Evolutionary conservation across 257 asterid species (phyloP).

Genomic region (Eucommia ulmoides): DNA sequence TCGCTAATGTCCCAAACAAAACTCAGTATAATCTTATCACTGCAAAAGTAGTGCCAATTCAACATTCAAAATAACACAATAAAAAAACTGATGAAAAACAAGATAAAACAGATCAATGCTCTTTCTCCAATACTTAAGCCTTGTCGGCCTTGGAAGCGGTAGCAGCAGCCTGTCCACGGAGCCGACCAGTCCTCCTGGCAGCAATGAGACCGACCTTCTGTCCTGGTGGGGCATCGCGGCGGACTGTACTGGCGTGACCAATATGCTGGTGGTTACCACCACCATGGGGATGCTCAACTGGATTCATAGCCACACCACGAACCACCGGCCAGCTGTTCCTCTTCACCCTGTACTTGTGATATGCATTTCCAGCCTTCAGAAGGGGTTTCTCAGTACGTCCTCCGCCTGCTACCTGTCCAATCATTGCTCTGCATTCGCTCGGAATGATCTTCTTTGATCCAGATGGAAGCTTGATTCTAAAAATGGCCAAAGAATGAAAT

Average conservation of each 20-base stretch:
- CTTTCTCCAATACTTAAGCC: no score
- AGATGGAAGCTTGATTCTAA: slow-evolving; percentile 67
- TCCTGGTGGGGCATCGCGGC: slow-evolving; percentile 81
- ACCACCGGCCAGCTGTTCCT: slow-evolving; percentile 77
- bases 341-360: slow-evolving; percentile 67
- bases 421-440: slow-evolving; percentile 75
- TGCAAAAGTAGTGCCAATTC: no score
- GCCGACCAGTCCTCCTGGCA: slow-evolving; percentile 78
- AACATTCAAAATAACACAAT: no score
- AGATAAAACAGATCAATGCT: no score
- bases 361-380: slow-evolving; percentile 69
- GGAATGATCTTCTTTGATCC: slow-evolving; percentile 75
- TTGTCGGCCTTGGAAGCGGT: slow-evolving; percentile 59
- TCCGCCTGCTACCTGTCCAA: slow-evolving; percentile 83
- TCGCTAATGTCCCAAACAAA: no score
- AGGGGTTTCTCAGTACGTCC: slow-evolving; percentile 76
- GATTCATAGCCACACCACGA: slow-evolving; percentile 91
- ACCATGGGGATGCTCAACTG: slow-evolving; percentile 80
- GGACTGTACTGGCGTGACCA: slow-evolving; percentile 75
- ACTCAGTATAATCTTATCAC: no score
- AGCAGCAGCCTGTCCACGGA: slow-evolving; percentile 69
- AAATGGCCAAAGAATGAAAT: not conserved
- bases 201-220: slow-evolving; percentile 83
- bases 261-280: slow-evolving; percentile 89
- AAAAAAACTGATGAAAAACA: no score